phyloP scores from a whole-genome alignment of 345 rosid genomes.

The Theobroma cacao region DNA sequence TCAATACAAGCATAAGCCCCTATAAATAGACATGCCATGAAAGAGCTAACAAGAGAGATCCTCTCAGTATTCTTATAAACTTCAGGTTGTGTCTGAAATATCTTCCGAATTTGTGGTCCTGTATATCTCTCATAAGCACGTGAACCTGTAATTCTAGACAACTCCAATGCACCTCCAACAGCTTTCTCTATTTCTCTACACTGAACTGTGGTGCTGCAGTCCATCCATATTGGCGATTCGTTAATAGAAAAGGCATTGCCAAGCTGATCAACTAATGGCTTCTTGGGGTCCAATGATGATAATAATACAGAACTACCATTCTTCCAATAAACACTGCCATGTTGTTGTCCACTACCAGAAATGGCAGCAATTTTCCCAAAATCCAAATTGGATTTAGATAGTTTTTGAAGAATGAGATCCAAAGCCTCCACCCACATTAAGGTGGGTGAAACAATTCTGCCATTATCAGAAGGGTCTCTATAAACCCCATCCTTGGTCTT shows the following conservation, averaged over 20 bases:
- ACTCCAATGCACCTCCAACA: slow-evolving; percentile 83
- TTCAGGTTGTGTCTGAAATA: slow-evolving; percentile 46
- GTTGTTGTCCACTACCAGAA: slow-evolving; percentile 97
- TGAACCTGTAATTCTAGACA: slow-evolving; percentile 73
- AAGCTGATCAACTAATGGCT: slow-evolving; percentile 58
- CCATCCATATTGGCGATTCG: slow-evolving; percentile 97
- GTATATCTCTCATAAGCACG: slow-evolving; percentile 82
- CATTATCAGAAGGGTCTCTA: slow-evolving; percentile 59
- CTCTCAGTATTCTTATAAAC: slow-evolving; percentile 64
- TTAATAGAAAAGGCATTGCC: slow-evolving; percentile 56
- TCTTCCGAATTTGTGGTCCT: slow-evolving; percentile 83
- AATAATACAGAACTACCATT: slow-evolving; percentile 52
- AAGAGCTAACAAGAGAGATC: slow-evolving; percentile 94
- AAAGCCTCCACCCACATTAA: slow-evolving; percentile 97
- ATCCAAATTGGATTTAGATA: slow-evolving; percentile 50
- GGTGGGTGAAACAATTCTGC: slow-evolving; percentile 93
- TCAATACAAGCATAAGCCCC: slow-evolving; percentile 86
- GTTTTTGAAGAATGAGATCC: slow-evolving; percentile 71
- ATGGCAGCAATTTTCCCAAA: slow-evolving; percentile 69
- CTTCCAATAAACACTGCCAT: slow-evolving; percentile 96
- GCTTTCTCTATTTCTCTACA: slow-evolving; percentile 87
- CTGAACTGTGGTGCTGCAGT: slow-evolving; percentile 74
- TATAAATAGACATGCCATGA: slow-evolving; percentile 74
- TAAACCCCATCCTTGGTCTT: slow-evolving; percentile 82
- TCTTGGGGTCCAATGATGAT: slow-evolving; percentile 54